Percentiles rank a stretch among this genome's conserved stretches.
phyloP scores from a whole-genome alignment of 345 rosid species.

The Ailanthus altissimus region DNA sequence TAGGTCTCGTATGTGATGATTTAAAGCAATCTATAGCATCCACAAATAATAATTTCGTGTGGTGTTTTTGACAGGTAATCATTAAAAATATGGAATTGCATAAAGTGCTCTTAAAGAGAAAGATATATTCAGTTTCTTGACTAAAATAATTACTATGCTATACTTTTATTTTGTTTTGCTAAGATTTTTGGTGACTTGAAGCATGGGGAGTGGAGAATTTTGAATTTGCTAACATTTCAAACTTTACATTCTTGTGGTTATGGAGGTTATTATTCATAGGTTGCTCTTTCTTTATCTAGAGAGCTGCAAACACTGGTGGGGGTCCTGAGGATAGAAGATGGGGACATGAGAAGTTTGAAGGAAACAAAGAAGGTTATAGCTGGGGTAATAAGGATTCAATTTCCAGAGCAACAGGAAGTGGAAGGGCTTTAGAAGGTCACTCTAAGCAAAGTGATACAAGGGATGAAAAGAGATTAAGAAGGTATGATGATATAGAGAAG shows the following conservation, averaged over 20 bases:
- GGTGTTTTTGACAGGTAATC: background rate
- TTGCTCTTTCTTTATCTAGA: slow-evolving; percentile 41
- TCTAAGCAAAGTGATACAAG: slow-evolving; percentile 31
- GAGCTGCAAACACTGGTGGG: slow-evolving; percentile 90
- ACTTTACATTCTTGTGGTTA: background rate
- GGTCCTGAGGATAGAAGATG: slow-evolving; percentile 72
- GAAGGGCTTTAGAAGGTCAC: slow-evolving; percentile 25
- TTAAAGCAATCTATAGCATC: background rate
- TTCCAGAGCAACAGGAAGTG: slow-evolving; percentile 32
- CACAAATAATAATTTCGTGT: background rate
- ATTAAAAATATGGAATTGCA: background rate
- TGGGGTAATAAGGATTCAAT: slow-evolving; percentile 25
- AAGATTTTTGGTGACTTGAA: slow-evolving; percentile 5
- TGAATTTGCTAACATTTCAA: background rate
- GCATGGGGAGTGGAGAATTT: background rate
- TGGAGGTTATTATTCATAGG: slow-evolving; percentile 15
- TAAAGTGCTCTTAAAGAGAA: background rate
- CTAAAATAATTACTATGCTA: background rate
- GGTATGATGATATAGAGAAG: slow-evolving; percentile 27
- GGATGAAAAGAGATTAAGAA: slow-evolving; percentile 39
- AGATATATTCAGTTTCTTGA: background rate
- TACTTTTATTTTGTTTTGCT: background rate
- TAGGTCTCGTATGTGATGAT: background rate
- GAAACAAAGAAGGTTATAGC: slow-evolving; percentile 34
- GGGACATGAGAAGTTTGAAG: slow-evolving; percentile 76